phyloP scores from a whole-genome alignment of 352 stramenopile genomes.

The Phytophthora tentaculata region DNA sequence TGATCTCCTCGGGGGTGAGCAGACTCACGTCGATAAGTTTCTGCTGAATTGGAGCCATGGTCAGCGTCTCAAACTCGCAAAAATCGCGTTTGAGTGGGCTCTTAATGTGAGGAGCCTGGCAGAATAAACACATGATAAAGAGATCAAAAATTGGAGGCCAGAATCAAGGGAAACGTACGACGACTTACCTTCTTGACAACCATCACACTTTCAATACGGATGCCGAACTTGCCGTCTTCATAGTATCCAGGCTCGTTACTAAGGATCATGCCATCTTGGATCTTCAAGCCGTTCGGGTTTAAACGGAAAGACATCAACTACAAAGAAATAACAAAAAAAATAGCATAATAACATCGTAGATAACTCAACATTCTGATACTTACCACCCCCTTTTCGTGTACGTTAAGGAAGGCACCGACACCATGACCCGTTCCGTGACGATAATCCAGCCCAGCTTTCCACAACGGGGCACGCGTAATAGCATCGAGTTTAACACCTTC shows the following conservation, averaged over 20 bases:
- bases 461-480: conserved; percentile 95
- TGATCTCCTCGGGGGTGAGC: conserved; percentile 91
- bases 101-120: conserved; percentile 58
- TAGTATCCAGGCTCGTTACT: conserved; percentile 99
- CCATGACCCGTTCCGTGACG: conserved; percentile 97
- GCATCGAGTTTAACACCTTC: conserved; percentile 97
- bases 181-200: conserved; percentile 90
- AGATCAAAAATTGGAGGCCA: background rate
- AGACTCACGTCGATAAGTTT: conserved; percentile 96
- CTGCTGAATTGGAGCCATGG: conserved; percentile 98
- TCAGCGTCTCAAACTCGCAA: conserved; percentile 97
- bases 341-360: conserved; percentile 1
- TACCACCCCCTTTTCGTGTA: conserved; percentile 95
- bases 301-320: conserved; percentile 87
- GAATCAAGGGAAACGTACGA: background rate
- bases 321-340: conserved; percentile 12
- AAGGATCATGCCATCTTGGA: conserved; percentile 96
- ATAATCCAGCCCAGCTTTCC: conserved; percentile 96
- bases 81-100: conserved; percentile 89
- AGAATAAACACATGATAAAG: background rate
- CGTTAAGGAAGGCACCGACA: conserved; percentile 96
- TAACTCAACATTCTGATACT: conserved; percentile 19
- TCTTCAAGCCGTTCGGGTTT: conserved; percentile 81
- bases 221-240: conserved; percentile 97
- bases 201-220: conserved; percentile 99